Evolutionary conservation across 2,329 filamentous ascomycete species (phyloP), one percentile per base, ranked within the genome.

Genomic region (Arachnopeziza araneosa): DNA sequence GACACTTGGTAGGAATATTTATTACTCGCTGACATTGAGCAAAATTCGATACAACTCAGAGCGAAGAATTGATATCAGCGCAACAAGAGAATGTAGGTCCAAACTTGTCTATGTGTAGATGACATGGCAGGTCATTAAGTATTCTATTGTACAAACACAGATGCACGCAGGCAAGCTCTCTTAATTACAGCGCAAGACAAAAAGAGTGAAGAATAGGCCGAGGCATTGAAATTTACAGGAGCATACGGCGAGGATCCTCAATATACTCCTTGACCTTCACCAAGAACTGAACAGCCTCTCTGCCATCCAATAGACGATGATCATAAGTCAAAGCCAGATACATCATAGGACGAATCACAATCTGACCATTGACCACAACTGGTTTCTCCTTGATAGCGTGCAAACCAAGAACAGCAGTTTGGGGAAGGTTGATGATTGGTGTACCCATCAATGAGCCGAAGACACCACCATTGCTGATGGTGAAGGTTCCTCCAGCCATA

Each of bases 311-410:
- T 55, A 99, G 85, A 73, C 95, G 90, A 79, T 99, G 95, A 75
- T 99, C 95, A 73, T 99, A 99, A 17, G 95, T 99, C 62, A 99
- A 83, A 50, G 95, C 95, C 66, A 99, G 84, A 76, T 96, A 98
- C 95, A 99, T 99, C 92, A 99, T 98, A n/a, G 95, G 95, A 67
- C 95, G 85, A 68, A 96, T 90, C 76, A 97, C 93, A 60, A 98
- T 82, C 80, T 97, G 96, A 72, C 95, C 95, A 71, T 98, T 92
- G 63, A 98, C 81, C 24, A 84, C 93, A 56, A 97, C 86, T 2
- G 93, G 87, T 71, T 89, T 90, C 58, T 99, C 92, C 80, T 99
- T 99, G 77, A 97, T 97, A 53, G 93, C 92, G 75, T 99, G 93
- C 23, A 97, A 86, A 66, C 93, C 93, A 60, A 97, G 83, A 10